phyloP scores from a whole-genome alignment of 768 basidiomycete genomes.

The Termitomyces sp. region DNA sequence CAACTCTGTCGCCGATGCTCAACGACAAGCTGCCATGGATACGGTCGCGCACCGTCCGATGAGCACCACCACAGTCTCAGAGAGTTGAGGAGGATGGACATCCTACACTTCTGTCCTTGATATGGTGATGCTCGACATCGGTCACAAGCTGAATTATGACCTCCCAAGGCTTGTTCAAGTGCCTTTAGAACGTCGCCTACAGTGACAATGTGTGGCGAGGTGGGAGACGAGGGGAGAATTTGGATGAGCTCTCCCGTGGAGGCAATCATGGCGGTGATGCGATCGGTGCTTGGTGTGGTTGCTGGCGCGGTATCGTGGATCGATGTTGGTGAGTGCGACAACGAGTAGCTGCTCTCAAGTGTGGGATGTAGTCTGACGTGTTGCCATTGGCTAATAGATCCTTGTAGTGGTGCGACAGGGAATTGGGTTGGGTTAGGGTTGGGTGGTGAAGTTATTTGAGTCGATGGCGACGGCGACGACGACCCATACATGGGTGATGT shows the following conservation, averaged over 20 bases:
- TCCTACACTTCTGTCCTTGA: not conserved
- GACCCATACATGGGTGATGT: not conserved
- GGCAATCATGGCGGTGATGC: conserved; percentile 6
- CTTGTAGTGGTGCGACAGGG: not conserved
- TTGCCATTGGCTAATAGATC: not conserved
- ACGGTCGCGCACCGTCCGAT: not conserved
- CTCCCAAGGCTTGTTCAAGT: not conserved
- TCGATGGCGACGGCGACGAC: not conserved
- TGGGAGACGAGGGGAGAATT: conserved; percentile 1
- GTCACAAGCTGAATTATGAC: not conserved
- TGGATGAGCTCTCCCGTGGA: conserved; percentile 4
- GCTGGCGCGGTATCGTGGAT: not conserved
- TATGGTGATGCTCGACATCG: not conserved
- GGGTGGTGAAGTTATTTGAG: not conserved
- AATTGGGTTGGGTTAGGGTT: conserved; percentile 6
- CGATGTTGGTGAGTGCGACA: not conserved
- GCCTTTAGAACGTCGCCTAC: conserved; percentile 12
- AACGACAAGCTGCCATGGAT: conserved; percentile 15
- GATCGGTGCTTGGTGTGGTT: conserved; percentile 9
- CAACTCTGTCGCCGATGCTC: not conserved
- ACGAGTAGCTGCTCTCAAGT: not conserved
- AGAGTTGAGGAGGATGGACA: not conserved
- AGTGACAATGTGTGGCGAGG: not conserved
- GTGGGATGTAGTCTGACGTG: conserved; percentile 2
- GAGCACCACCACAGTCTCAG: conserved; percentile 8